Base-by-base conservation (phyloP, 73 alveolate genomes). In the Diophrys appendiculata region DNA sequence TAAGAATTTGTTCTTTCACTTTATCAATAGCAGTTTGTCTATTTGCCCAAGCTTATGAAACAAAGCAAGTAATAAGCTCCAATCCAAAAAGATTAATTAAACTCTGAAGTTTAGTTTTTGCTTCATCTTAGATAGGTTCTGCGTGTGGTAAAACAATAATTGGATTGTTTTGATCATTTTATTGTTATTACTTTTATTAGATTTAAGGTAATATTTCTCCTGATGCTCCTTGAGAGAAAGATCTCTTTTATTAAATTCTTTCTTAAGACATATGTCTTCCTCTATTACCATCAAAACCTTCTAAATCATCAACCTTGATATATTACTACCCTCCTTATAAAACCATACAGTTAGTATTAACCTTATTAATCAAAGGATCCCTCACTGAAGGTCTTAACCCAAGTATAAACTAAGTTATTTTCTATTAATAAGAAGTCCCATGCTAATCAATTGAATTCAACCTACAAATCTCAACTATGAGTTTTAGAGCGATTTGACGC, bases 291-390 rank as follows among this genome's bases (percentile, higher is more conserved):
- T n/a, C n/a, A n/a, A n/a, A n/a, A n/a, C n/a, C n/a, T n/a, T n/a
- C n/a, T n/a, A n/a, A n/a, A 31, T 23, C 28, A 23, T 60, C 33
- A 13, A 11, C 28, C 71, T 60, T 11, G 30, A 3, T 23, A 25
- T 79, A 81, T 29, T 79, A 28, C 1, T 70, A 75, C 33, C 52
- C 76, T 53, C 69, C 71, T 29, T 43, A 79, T 18, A n/a, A 14
- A 35, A 65, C n/a, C 27, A 2, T 2, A 31, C 88, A 79, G 33
- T 52, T 67, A 18, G 43, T 54, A 71, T 79, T 79, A 0, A 79
- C 71, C 81, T 71, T 79, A 24, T 43, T 70, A 5, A 79, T 68
- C 43, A 79, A 69, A 3, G 88, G 88, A 79, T 79, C 88, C 35
- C 82, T 79, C 29, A 79, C 35, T 0, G 76, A 70, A 1, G 81